Base-by-base conservation (phyloP, 2,329 filamentous ascomycete species). In the Xylariaceae sp. region DNA sequence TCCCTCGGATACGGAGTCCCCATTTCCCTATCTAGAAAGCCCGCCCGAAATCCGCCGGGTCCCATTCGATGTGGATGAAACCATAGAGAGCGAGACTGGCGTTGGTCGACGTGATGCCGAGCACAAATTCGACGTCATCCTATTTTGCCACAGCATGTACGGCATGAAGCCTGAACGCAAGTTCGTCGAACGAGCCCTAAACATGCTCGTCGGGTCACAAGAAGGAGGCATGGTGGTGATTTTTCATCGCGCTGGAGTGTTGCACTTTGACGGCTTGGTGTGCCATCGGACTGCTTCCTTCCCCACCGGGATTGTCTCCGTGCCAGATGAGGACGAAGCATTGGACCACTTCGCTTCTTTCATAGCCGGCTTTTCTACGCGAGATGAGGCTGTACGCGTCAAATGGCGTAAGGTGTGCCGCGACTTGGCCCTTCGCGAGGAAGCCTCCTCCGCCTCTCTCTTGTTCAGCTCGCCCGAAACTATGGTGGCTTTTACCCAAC, bases 141-240 rank as follows among this genome's bases (percentile, higher is more conserved):
- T 86, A 3, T 83, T 86, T 67, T 85, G 81, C 60, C 81, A 85
- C 64, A 84, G 83, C 69, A 76, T 85, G 76, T 84, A 85, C 59
- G 80, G 79, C 56, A 79, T 85, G 76, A 72, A 71, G 0, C 72
- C 73, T 2, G 78, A 80, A 59, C 61, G 58, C n/a, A 64, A 11
- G 1, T 74, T 72, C 55, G 74, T 86, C 57, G 64, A 76, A 63
- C 60, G 56, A 19, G 74, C 78, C 1, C 63, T 85, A 6, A 60
- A 65, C 19, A 71, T 81, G 73, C 77, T 85, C 34, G 65, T 59
- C 56, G 59, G 72, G 52, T 53, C 61, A 35, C 66, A 70, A 58
- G 58, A 67, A 54, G 70, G 62, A n/a, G 75, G 73, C 51, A 63
- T 80, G 30, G 74, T 82, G 1, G 70, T 76, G 2, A 72, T 84